phyloP scores from a whole-genome alignment of 352 stramenopile species.

The Blastocystis sp. region DNA sequence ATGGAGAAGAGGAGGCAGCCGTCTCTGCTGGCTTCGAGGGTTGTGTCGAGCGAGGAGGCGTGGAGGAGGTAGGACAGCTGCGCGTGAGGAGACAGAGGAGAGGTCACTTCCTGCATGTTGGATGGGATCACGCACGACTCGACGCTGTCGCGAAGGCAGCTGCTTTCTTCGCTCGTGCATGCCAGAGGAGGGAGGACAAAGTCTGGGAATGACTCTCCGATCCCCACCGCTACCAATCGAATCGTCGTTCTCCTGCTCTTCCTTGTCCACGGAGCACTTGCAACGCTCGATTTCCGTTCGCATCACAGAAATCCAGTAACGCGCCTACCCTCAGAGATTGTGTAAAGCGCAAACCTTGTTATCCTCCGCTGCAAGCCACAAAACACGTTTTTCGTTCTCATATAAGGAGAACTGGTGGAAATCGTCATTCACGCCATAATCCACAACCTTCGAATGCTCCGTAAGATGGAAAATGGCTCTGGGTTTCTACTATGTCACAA shows the following conservation, averaged over 20 bases:
- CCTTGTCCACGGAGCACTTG: not conserved
- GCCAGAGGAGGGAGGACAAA: not conserved
- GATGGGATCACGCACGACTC: conserved; percentile 22
- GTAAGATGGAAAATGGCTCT: conserved; percentile 27
- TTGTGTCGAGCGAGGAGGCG: not conserved
- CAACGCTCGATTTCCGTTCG: not conserved
- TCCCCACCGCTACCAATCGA: not conserved
- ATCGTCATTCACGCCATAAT: conserved; percentile 15
- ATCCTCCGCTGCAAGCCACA: conserved; percentile 51
- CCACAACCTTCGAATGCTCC: not conserved
- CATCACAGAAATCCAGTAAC: conserved; percentile 60
- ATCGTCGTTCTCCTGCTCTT: not conserved
- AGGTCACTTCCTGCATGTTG: conserved; percentile 24
- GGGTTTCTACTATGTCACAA: conserved; percentile 41
- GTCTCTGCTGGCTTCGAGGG: conserved; percentile 3
- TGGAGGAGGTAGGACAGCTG: conserved; percentile 41
- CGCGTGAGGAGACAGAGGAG: not conserved
- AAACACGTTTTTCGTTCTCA: conserved; percentile 35
- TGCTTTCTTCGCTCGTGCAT: not conserved
- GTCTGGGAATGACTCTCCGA: not conserved
- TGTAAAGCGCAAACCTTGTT: conserved; percentile 26
- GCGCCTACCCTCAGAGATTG: not conserved
- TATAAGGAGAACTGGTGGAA: conserved; percentile 66
- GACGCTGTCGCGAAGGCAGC: conserved; percentile 14
- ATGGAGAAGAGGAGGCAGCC: conserved; percentile 46